phyloP scores from a whole-genome alignment of 1,139 yeast species.

The Debaryomyces udenii region DNA sequence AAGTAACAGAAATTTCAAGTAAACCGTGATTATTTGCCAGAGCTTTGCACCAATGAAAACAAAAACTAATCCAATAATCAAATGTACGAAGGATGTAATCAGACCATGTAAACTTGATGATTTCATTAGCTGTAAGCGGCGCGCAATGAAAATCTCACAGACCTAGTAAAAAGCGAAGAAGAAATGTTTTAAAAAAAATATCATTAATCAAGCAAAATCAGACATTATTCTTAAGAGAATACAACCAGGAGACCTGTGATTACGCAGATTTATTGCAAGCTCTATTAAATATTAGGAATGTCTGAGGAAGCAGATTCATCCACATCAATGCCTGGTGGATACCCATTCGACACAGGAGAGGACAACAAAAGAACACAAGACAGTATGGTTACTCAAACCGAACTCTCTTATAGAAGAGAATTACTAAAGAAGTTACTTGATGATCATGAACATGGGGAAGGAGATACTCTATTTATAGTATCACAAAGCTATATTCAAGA shows the following conservation, averaged over 20 bases:
- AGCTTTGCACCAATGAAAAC: no score
- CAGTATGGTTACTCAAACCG: constrained; percentile 8
- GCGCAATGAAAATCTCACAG: no score
- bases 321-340: constrained; percentile 7
- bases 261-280: not conserved
- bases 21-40: no score
- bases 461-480: constrained; percentile 43
- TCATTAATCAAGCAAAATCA: not conserved
- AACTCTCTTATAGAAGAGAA: constrained; percentile 23
- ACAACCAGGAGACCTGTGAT: constrained; percentile 1
- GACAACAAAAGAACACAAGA: not conserved
- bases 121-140: no score
- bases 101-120: no score
- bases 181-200: no score
- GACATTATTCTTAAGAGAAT: constrained; percentile 1
- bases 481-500: constrained; percentile 32
- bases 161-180: no score
- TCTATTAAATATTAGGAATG: constrained; percentile 4
- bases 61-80: no score
- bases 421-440: constrained; percentile 26
- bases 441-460: constrained; percentile 28
- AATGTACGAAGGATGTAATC: no score
- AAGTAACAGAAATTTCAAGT: no score
- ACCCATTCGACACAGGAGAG: constrained; percentile 4
- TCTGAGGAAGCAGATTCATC: constrained; percentile 6